Base-by-base conservation (phyloP, 768 basidiomycete genomes). In the Rhodotorula babjevae region DNA sequence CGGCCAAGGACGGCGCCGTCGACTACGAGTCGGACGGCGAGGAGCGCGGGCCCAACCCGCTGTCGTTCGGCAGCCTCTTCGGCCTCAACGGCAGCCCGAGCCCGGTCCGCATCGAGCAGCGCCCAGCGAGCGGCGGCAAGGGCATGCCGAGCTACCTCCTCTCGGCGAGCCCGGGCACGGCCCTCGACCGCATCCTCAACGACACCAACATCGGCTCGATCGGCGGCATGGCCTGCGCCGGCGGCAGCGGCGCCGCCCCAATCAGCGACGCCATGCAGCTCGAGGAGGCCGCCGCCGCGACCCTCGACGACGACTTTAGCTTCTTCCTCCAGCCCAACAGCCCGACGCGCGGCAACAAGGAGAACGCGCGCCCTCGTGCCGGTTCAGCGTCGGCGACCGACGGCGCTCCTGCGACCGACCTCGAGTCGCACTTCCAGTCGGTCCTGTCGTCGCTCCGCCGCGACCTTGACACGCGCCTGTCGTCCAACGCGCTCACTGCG, bases 141-240 rank as follows among this genome's bases (percentile, higher is more conserved):
- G 47, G 7, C 16, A 49, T 76, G 47, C 72, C 75, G 15, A 67
- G 60, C 60, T 76, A 76, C 61, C 69, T 76, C 25, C 66, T 76
- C 36, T 73, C 75, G 31, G 75, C 75, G 11, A 76, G 75, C 40
- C 75, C 75, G 1, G 75, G 75, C 11, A 76, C 75, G 18, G 75
- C 75, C 1, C 75, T 76, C 61, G 60, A 70, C 55, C 63, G 75
- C 31, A 73, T 76, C 33, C 72, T 76, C 49, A 73, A 69, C 69
- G 75, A 76, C 12, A 76, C 75, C 31, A 73, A 62, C 57, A 63
- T 72, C 55, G 71, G 65, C 40, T 15, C 18, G 2, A 57, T 67
- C 52, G 49, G 63, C 66, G 53, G 31, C 31, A 40, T 70, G n/a
- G 62, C 29, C 36, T n/a, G 59, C 46, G 36, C 40, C 15, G 44